A percentile compares a stretch with the other conserved stretches of the same genome.
phyloP scores from a whole-genome alignment of 192 early-diverging fungal genomes.

The Backusella tuberculispora region DNA sequence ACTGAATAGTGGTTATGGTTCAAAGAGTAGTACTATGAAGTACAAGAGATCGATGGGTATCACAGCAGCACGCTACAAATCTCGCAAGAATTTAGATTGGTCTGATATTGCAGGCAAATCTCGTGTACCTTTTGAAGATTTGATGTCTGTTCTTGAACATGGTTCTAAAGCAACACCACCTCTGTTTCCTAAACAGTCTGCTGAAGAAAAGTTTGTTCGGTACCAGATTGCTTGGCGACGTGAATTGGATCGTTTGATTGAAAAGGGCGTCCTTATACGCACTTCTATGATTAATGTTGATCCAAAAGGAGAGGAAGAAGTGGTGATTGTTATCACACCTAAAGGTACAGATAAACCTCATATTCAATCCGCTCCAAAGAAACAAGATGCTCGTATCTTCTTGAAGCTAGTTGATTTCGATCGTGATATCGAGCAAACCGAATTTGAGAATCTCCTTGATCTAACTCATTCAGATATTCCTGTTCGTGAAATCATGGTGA shows the following conservation, averaged over 20 bases:
- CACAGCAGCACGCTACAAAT: conserved; percentile 43
- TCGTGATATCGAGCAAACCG: conserved; percentile 74
- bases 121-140: conserved; percentile 56
- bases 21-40: conserved; percentile 6
- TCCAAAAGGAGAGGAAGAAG: conserved; percentile 62
- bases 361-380: conserved; percentile 75
- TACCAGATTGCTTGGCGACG: conserved; percentile 67
- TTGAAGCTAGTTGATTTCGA: conserved; percentile 88
- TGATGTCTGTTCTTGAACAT: conserved; percentile 67
- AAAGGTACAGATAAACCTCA: conserved; percentile 56
- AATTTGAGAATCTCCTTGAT: conserved; percentile 75
- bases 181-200: conserved; percentile 67
- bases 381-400: conserved; percentile 84
- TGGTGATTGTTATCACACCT: conserved; percentile 80
- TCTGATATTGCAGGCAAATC: conserved; percentile 42
- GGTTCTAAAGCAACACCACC: conserved; percentile 61
- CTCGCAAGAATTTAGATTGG: conserved; percentile 42
- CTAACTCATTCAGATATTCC: conserved; percentile 67
- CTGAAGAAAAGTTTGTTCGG: conserved; percentile 77
- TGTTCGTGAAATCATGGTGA: conserved; percentile 88
- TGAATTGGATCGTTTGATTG: conserved; percentile 75
- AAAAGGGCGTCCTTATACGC: conserved; percentile 70
- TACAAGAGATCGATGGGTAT: conserved; percentile 36
- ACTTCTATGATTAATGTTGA: conserved; percentile 63
- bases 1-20: background rate